A percentile compares a stretch with the other conserved stretches of the same genome.
Evolutionary conservation across 192 early-diverging fungal species (phyloP).

Genomic region (Gaertneriomyces sp.): DNA sequence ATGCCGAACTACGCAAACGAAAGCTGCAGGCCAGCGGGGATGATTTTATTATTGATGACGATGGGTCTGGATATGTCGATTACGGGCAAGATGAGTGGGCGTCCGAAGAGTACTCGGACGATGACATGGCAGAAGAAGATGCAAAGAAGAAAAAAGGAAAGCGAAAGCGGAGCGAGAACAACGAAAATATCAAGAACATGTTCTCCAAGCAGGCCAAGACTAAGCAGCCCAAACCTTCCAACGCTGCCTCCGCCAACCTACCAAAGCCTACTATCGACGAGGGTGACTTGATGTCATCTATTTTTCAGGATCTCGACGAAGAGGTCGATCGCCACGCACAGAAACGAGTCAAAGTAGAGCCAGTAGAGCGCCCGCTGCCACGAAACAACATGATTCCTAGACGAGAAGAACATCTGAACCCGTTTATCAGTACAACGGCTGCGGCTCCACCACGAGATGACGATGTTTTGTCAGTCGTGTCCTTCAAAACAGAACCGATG

Average conservation of each 20-base stretch:
- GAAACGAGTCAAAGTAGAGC: constrained; percentile 5
- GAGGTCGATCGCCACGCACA: constrained; percentile 13
- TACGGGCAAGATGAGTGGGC: constrained; percentile 49
- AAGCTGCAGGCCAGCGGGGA: constrained; percentile 44
- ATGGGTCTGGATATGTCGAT: constrained; percentile 52
- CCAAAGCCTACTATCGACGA: constrained; percentile 10
- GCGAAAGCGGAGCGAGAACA: constrained; percentile 40
- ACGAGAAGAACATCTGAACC: background rate
- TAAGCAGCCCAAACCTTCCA: constrained; percentile 16
- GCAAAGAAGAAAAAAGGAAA: constrained; percentile 26
- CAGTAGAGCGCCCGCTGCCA: no score
- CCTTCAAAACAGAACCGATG: constrained; percentile 1
- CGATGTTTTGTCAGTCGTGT: background rate
- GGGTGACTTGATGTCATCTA: constrained; percentile 32
- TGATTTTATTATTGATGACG: constrained; percentile 68
- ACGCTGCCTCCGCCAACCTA: constrained; percentile 2
- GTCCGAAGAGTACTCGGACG: constrained; percentile 52
- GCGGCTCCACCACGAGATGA: background rate
- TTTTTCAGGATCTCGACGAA: constrained; percentile 37
- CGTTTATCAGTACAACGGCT: background rate
- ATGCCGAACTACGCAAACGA: constrained; percentile 34
- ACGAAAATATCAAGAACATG: constrained; percentile 37
- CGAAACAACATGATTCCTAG: no score
- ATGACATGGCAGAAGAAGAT: constrained; percentile 44
- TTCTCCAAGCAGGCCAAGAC: constrained; percentile 41